These are phyloP conservation scores for Paecilomyces niveus DNA, from an alignment of 2,329 filamentous ascomycete genomes.

Conservation along the genomic window DNA sequence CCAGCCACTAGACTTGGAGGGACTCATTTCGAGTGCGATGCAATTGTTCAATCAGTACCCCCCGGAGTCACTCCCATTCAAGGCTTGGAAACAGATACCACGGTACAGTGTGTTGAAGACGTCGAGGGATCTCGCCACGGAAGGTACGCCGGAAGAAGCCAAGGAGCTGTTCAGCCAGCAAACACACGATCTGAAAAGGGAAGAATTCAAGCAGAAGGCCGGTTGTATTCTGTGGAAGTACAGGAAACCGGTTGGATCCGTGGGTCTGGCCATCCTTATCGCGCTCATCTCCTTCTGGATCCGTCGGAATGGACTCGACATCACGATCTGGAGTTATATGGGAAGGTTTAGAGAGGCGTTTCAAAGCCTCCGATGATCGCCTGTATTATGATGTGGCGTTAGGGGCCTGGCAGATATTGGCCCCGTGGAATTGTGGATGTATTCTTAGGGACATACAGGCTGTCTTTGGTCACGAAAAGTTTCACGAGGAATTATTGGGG, in stretches of 20 bases:
- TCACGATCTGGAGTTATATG: constrained; percentile 25
- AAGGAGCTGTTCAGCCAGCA: constrained; percentile 63
- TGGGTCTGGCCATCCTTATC: constrained; percentile 60
- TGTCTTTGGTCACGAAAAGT: background rate
- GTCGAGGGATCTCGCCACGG: constrained; percentile 49
- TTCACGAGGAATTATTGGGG: background rate
- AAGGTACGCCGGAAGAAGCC: constrained; percentile 60
- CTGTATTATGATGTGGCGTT: background rate
- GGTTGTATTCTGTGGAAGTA: constrained; percentile 55
- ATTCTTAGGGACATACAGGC: background rate
- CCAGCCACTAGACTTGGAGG: constrained; percentile 70
- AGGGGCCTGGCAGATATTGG: background rate
- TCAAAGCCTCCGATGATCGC: constrained; percentile 1
- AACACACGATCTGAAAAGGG: constrained; percentile 60
- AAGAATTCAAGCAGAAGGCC: constrained; percentile 51
- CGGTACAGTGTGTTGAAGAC: constrained; percentile 78
- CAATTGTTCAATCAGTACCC: constrained; percentile 60
- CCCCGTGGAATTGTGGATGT: background rate
- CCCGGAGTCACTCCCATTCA: constrained; percentile 58
- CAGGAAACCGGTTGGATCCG: constrained; percentile 54
- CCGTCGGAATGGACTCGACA: constrained; percentile 39
- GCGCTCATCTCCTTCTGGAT: constrained; percentile 63
- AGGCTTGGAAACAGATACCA: constrained; percentile 67
- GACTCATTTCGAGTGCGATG: constrained; percentile 61
- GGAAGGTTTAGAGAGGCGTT: constrained; percentile 18